These are phyloP conservation scores for Cladophialophora yegresii DNA, from an alignment of 2,329 filamentous ascomycete genomes.

Conservation along the genomic window DNA sequence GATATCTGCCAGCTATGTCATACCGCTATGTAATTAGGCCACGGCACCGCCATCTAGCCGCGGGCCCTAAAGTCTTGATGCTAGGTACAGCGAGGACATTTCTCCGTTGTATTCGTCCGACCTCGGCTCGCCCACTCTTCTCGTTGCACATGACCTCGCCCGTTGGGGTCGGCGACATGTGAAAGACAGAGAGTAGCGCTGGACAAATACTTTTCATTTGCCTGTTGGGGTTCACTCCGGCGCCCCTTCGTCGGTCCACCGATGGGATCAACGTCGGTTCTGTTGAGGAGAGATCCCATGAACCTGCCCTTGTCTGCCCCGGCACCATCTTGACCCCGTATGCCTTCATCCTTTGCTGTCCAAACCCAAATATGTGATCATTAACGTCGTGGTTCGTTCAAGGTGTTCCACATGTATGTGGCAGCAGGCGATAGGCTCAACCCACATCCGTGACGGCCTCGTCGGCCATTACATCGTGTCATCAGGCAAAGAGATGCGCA, in stretches of 20 bases:
- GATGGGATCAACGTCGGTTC: too few species aligned
- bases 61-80: neutral
- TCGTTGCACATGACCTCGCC: neutral
- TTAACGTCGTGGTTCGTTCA: constrained; percentile 6
- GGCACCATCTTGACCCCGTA: neutral
- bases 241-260: too few species aligned
- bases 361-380: constrained; percentile 5
- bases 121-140: neutral
- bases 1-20: neutral
- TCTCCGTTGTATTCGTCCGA: neutral
- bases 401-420: constrained; percentile 23
- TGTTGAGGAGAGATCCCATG: neutral
- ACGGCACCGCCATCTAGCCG: neutral
- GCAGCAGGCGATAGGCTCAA: constrained; percentile 11
- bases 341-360: constrained; percentile 1
- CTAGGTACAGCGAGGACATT: neutral
- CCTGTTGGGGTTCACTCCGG: neutral
- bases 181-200: neutral
- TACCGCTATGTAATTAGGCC: neutral
- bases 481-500: neutral
- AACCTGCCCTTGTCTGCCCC: neutral
- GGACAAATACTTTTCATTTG: neutral
- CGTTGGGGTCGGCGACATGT: neutral
- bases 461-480: neutral
- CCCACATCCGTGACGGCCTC: neutral